Evolutionary conservation across 306 rosid genomes (phyloP), one percentile per base, ranked within the genome.

Genomic region (Glycyrrhiza uralensis): DNA sequence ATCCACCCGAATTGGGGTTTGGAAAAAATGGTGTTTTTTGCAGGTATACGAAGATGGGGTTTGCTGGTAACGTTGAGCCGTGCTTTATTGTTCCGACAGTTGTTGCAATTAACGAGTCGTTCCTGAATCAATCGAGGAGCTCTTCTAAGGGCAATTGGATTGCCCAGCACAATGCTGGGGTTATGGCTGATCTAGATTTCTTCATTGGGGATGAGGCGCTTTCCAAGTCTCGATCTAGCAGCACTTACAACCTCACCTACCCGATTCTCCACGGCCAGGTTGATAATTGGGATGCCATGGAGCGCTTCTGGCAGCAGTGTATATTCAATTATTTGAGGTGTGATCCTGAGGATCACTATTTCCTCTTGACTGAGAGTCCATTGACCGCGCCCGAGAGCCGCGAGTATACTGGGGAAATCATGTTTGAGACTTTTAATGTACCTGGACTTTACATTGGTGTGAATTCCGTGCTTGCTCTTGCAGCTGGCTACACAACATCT

Each of bases 161-260:
- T 6, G 87, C 97, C 44, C 99, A 95, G 85, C 91, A 95, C 81
- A 95, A 87, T 74, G 99, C 99, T 0, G 99, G 99, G 13, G 99
- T 95, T 6, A 95, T 91, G 97, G 99, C 99, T 15, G 99, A 95
- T 91, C 97, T 95, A 39, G 99, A 95, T 86, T 95, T 91, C 86
- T 95, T 95, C 69, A 88, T 95, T 22, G 99, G 99, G 36, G 99
- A 95, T 4, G 99, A 95, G 67, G 99, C 99, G 0, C 55, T 89
- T 50, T 63, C 96, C 7, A 95, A 79, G 81, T 85, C 93, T 62
- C 86, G 93, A 78, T 86, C 97, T 30, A 91, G 99, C 49, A 88
- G 86, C 22, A 88, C 90, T 74, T 95, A 95, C 64, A 91, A 85
- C 72, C 88, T 95, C 28, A 89, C 77, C 54, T 86, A 95, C 72